Base-by-base conservation (phyloP, 1,139 yeast genomes). In the Suzukiozyma palmioleophila region DNA sequence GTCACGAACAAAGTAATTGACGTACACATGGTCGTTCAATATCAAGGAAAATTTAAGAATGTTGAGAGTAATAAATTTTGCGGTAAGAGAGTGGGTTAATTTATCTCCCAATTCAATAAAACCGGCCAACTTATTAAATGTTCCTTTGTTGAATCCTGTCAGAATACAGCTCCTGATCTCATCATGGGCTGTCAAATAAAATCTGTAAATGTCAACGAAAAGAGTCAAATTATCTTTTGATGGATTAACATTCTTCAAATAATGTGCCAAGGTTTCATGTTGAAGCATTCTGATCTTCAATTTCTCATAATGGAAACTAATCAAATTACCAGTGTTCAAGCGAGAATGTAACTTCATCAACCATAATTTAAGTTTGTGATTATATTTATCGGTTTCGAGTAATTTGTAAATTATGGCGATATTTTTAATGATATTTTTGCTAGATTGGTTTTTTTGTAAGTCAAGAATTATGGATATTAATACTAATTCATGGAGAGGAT, bases 201-300 rank as follows among this genome's bases (percentile, higher is more conserved):
- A 73, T 5, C 70, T 47, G 46, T 54, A 69, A 14, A 65, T 56
- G 16, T 59, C 52, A 12, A 66, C 51, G 33, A 67, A 53, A 24
- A 52, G 49, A 21, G 56, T 54, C 32, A 67, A 49, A 32, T 54
- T 58, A 10, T 47, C 45, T 36, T 54, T 55, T 0, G 62, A 50
- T 1, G 73, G 71, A 0, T 79, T 54, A 37, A 87, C 66, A 1
- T 79, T 69, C 7, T 69, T 55, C 11, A 85, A 54, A 43, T 73
- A 68, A 46, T 84, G 81, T 12, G 81, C 74, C 39, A 89, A 60
- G 0, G 92, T 79, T 54, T 92, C 97, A 45, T 76, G 70, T 59
- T 92, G 98, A 10, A 89, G 62, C 66, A 83, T 83, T 52, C 84
- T 86, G 45, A 89, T 76, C 35, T 79, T 77, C 39, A 92, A 62